These are phyloP conservation scores for Colletotrichum sidae DNA, from an alignment of 2,329 filamentous ascomycete genomes.

Conservation along the genomic window DNA sequence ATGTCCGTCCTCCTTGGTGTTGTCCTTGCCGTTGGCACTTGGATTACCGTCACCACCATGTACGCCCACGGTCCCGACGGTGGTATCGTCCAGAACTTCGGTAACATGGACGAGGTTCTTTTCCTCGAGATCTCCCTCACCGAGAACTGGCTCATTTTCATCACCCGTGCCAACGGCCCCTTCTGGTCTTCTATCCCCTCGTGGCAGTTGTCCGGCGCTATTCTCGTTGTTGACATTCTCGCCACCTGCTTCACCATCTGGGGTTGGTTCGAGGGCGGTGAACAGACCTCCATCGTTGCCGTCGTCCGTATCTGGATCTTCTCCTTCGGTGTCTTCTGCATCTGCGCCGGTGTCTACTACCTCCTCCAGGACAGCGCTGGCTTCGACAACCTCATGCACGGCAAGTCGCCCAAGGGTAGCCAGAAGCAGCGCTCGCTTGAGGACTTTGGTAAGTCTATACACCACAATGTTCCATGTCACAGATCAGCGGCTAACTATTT, in stretches of 20 bases:
- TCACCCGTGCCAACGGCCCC: conserved; percentile 91
- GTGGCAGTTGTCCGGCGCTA: conserved; percentile 84
- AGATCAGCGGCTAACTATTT: conserved; percentile 58
- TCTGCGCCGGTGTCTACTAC: conserved; percentile 80
- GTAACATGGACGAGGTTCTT: conserved; percentile 82
- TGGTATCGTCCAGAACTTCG: conserved; percentile 91
- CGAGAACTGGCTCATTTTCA: conserved; percentile 97
- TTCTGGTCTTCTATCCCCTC: conserved; percentile 93
- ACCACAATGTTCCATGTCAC: conserved; percentile 46
- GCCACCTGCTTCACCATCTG: conserved; percentile 89
- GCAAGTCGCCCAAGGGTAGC: conserved; percentile 84
- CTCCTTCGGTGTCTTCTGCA: conserved; percentile 89
- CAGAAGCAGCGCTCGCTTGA: conserved; percentile 87
- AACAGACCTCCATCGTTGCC: conserved; percentile 81
- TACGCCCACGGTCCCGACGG: conserved; percentile 74
- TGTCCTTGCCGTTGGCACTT: conserved; percentile 84
- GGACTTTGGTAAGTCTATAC: conserved; percentile 78
- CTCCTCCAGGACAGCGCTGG: conserved; percentile 82
- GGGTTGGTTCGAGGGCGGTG: conserved; percentile 78
- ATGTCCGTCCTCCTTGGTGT: conserved; percentile 88
- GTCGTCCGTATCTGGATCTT: conserved; percentile 93
- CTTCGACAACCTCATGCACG: conserved; percentile 95
- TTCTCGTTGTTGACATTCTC: conserved; percentile 83
- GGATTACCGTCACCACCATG: conserved; percentile 91
- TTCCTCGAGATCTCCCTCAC: conserved; percentile 92